Conservation (phyloP, 2,329 filamentous ascomycete genomes). For the Curvularia spicifera region DNA sequence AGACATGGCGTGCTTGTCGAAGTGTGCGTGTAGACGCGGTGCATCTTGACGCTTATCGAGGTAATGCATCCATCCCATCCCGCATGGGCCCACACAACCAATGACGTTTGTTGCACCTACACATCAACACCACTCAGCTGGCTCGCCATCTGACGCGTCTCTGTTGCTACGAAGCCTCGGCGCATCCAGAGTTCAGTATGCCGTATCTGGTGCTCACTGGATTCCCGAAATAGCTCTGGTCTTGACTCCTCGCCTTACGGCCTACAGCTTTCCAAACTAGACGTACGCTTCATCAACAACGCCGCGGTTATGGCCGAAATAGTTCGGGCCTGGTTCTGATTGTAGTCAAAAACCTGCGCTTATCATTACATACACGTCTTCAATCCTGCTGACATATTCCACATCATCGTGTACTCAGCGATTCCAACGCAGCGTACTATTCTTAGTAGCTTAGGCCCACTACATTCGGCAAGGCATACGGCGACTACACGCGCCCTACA, state of each 20-base stretch:
- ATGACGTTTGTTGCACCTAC: conserved; percentile 14
- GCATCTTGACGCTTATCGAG: conserved; percentile 16
- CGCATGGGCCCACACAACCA: conserved; percentile 16
- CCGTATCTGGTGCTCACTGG: neutral
- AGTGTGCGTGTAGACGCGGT: conserved; percentile 6
- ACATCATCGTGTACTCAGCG: conserved; percentile 17
- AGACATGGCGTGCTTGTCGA: conserved; percentile 13
- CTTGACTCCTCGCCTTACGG: neutral
- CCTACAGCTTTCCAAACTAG: neutral
- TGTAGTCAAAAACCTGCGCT: neutral
- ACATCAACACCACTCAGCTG: conserved; percentile 2
- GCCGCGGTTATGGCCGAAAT: conserved; percentile 1
- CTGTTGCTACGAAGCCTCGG: neutral
- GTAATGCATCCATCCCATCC: conserved; percentile 4
- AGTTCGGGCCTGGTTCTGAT: neutral
- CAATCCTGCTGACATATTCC: conserved; percentile 14
- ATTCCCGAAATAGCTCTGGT: neutral
- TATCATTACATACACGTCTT: conserved; percentile 3
- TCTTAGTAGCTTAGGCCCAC: conserved; percentile 20
- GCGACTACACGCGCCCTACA: conserved; percentile 5
- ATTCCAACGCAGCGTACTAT: conserved; percentile 19
- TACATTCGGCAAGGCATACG: conserved; percentile 15
- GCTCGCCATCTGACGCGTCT: neutral
- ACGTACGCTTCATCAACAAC: neutral
- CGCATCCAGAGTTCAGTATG: neutral